phyloP scores from a whole-genome alignment of 768 basidiomycete genomes.

The Suillus luteus region DNA sequence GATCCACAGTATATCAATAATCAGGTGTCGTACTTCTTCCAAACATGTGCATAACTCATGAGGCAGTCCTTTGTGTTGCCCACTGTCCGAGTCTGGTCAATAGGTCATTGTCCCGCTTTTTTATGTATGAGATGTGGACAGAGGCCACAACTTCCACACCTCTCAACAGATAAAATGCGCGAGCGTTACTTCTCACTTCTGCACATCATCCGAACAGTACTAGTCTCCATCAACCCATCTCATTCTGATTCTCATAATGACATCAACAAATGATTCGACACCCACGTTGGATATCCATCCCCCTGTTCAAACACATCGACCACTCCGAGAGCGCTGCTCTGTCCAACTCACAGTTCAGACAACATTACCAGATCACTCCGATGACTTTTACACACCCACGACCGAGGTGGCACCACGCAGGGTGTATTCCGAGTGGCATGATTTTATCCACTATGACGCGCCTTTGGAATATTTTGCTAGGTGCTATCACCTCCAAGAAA shows the following conservation, averaged over 20 bases:
- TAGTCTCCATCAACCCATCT: not conserved
- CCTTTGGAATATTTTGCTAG: not conserved
- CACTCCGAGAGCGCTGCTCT: constrained; percentile 18
- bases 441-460: not conserved
- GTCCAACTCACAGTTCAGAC: constrained; percentile 15
- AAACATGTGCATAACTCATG: not conserved
- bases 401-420: not conserved
- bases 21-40: not conserved
- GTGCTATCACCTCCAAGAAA: constrained; percentile 15
- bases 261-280: not conserved
- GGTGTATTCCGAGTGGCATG: constrained; percentile 7
- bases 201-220: not conserved
- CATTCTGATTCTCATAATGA: not conserved
- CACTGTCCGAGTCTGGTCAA: not conserved
- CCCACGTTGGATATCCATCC: not conserved
- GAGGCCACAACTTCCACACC: not conserved
- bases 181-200: not conserved
- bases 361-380: constrained; percentile 11
- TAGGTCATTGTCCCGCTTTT: not conserved
- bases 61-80: not conserved
- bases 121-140: not conserved
- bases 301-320: not conserved
- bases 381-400: not conserved
- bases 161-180: constrained; percentile 3
- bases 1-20: not conserved